Evolutionary conservation across 1,284 basidiomycete genomes (phyloP), one percentile per base, ranked within the genome.

Genomic region (Serendipita sp.): DNA sequence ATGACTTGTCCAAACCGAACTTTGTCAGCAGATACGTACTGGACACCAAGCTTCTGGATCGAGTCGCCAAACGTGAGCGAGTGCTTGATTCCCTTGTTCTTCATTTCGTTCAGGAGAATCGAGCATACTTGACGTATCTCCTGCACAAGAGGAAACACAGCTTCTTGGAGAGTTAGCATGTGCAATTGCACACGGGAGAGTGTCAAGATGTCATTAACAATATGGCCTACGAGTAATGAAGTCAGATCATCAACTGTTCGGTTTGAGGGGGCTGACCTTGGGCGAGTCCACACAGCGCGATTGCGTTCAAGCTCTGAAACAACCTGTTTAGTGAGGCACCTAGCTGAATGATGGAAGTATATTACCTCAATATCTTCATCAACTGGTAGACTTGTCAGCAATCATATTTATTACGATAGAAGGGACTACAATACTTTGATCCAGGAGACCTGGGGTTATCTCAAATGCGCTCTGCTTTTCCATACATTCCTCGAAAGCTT

Each of bases 1-100:
- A 58, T 58, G n/a, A 58, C 26, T 35, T 58, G 53, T 30, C 53
- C 53, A 35, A 58, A 58, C 8, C 53, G 53, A n/a, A 58, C 53
- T 34, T 58, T 58, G 32, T 58, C 53, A 17, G 32, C 53, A 22
- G 53, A 58, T n/a, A 58, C 53, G 30, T 58, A 58, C 6, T 58
- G 6, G 30, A 58, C 32, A 6, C 53, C 53, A 4, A 58, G 30
- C 15, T n/a, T 58, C n/a, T 58, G 22, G 10, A 58, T 58, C 5
- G 53, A 58, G 8, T 22, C 22, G 22, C 53, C 53, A 32, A 58
- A 58, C 6, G 15, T n/a, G 15, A 58, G 53, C n/a, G 22, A 26
- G 30, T 58, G 30, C 15, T n/a, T 58, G 53, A 58, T 58, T 4
- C 53, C 53, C 26, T 58, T 58, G 53, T 32, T 58, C 32, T 58